Conservation (phyloP, 176 grass and related monocot genomes). For the Pharus latifolius region DNA sequence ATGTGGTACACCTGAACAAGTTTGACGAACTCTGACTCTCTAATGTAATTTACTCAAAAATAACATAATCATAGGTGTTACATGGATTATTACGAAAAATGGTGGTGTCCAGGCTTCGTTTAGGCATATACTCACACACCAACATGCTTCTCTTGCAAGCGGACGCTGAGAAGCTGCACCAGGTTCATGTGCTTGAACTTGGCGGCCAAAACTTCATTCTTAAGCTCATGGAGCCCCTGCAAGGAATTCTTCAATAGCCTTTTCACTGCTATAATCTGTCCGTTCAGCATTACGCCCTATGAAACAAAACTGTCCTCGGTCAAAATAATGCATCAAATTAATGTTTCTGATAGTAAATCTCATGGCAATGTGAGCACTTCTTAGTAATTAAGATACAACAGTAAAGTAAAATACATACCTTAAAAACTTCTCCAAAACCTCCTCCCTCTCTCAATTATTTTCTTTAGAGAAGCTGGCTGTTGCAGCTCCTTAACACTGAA, state of each 20-base stretch:
- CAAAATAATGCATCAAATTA: neutral
- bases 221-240: slow-evolving; percentile 25
- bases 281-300: slow-evolving; percentile 10
- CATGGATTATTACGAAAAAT: slow-evolving; percentile 2
- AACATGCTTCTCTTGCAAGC: slow-evolving; percentile 19
- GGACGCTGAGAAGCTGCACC: slow-evolving; percentile 3
- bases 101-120: slow-evolving; percentile 15
- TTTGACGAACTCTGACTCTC: too few species aligned
- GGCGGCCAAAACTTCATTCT: slow-evolving; percentile 15
- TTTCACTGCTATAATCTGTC: slow-evolving; percentile 14
- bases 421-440: slow-evolving; percentile 47
- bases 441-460: slow-evolving; percentile 43
- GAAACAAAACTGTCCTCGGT: neutral
- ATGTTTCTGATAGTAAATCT: too few species aligned
- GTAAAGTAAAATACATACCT: too few species aligned
- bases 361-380: too few species aligned
- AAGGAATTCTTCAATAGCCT: slow-evolving; percentile 4
- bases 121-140: slow-evolving; percentile 34
- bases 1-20: too few species aligned
- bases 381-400: too few species aligned
- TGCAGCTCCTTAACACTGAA: slow-evolving; percentile 17
- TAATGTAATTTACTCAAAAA: too few species aligned
- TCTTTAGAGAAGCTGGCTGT: slow-evolving; percentile 35
- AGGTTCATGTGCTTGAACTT: slow-evolving; percentile 39
- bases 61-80: too few species aligned